Evolutionary conservation across 169 alveolate genomes (phyloP), one percentile per base, ranked within the genome.

Genomic region (Perkinsus chesapeaki): DNA sequence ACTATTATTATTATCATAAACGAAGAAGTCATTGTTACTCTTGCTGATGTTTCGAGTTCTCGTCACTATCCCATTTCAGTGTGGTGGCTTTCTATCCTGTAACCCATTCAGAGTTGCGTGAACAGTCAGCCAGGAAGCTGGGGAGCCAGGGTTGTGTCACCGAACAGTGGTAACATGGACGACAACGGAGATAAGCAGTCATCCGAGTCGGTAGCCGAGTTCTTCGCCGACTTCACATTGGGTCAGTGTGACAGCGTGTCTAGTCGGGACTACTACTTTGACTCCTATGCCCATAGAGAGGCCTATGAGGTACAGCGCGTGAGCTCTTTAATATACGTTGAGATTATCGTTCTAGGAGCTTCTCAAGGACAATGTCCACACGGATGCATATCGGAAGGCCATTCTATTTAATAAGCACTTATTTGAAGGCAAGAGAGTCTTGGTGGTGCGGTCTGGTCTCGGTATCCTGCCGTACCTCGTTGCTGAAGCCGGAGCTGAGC

Each of bases 401-500:
- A 96, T 97, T 39, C 39, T 95, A 91, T 48, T 94, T 31, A 96
- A 96, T 92, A 93, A 94, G 34, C 94, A 91, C 0, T 94, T 92
- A 10, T 96, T 96, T 92, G 92, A 93, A 92, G 96, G 95, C 92
- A 95, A 95, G 91, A 92, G 95, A 5, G 97, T 96, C 23, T 23
- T 96, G 39, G 97, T 95, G 93, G 95, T 96, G 9, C 97, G 97
- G 20, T 92, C 95, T 36, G 97, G 97, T 27, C 93, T 96, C 39
- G 97, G 97, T n/a, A 93, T 95, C 10, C 82, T 95, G 39, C 93
- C 96, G 0, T 93, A 95, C 31, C 95, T 96, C 73, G 98, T 97
- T n/a, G 97, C 97, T 9, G 92, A 95, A 91, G 98, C 98, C 31
- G 98, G 98, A 47, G 98, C 98, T 0, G 95, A 94, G 72, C 94